Percentiles rank a stretch among this genome's conserved stretches.
These are phyloP conservation scores for Aristolochia fimbriata DNA, from an alignment of 164 flowering plant species.

Conservation along the genomic window DNA sequence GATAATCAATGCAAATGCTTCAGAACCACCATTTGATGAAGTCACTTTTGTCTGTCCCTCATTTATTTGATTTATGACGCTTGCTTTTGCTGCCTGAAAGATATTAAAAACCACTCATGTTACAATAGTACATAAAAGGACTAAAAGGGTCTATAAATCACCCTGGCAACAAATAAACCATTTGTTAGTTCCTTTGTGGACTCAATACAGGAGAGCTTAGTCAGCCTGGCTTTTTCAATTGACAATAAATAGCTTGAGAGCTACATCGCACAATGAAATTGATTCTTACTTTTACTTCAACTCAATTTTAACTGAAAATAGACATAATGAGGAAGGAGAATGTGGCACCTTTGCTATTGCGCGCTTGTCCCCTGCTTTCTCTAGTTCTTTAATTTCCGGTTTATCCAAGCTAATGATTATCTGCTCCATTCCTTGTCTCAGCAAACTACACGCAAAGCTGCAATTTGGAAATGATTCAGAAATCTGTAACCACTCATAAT, in stretches of 20 bases:
- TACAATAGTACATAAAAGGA: neutral
- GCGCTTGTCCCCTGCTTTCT: constrained; percentile 53
- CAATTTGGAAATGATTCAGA: constrained; percentile 19
- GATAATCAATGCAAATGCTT: constrained; percentile 79
- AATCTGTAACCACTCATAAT: neutral
- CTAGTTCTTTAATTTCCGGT: constrained; percentile 53
- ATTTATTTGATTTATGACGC: constrained; percentile 49
- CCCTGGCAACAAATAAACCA: neutral
- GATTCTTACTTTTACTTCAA: neutral
- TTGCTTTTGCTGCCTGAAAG: constrained; percentile 62
- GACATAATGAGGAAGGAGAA: neutral
- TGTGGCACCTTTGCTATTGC: constrained; percentile 48
- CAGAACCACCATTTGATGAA: constrained; percentile 34
- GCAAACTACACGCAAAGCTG: constrained; percentile 92
- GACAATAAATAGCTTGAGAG: too few relatives aligned
- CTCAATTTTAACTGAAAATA: neutral
- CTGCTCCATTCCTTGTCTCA: constrained; percentile 92
- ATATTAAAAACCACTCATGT: neutral
- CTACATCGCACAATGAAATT: neutral
- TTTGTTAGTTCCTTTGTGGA: too few relatives aligned
- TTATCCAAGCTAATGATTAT: constrained; percentile 60
- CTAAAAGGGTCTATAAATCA: neutral
- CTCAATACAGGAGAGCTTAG: too few relatives aligned
- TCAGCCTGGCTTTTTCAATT: too few relatives aligned
- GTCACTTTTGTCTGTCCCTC: constrained; percentile 37